Base-by-base conservation (phyloP, 106 monocot genomes). In the Cymbidium sinense region DNA sequence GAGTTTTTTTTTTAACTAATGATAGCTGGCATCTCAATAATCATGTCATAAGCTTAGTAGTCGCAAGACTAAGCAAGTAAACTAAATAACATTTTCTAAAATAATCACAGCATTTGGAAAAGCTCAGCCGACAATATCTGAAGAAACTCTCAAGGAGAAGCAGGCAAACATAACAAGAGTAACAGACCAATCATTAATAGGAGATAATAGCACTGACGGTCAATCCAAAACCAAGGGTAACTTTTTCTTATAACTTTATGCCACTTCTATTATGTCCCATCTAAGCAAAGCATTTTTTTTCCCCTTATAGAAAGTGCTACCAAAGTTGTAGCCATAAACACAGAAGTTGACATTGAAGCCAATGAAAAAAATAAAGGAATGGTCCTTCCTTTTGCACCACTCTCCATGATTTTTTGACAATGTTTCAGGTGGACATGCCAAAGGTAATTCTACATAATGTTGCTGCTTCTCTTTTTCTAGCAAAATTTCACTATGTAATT, bases 401-500 rank as follows among this genome's bases (percentile, higher is more conserved):
- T 91, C 20, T 86, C 94, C 7, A 79, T 94, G 19, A 86, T n/a
- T 89, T 58, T 94, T 94, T 52, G 87, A 94, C 31, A 34, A 86
- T 25, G 33, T 94, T 91, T 91, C 0, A n/a, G n/a, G 94, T 94
- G 35, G 91, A 94, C 79, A 89, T 91, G 91, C 91, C 94, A 76
- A 77, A 83, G 92, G 92, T 91, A 83, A 77, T 5, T 33, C 2
- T 18, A 37, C 9, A 28, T 62, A 50, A 6, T 47, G 13, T 47
- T 47, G 41, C 47, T 50, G 28, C 1, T 23, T 4, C 8, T 4
- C 17, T 2, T 9, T 43, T 70, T 23, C 5, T 10, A 27, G 17
- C 47, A 41, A 29, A 19, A 0, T 18, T 35, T 62, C 20, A 21
- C 25, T 17, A n/a, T 4, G 19, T 15, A n/a, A n/a, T n/a, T n/a